A percentile compares a stretch with the other conserved stretches of the same genome.
phyloP scores from a whole-genome alignment of 2,329 filamentous ascomycete genomes.

The Cyanodermella asteris region DNA sequence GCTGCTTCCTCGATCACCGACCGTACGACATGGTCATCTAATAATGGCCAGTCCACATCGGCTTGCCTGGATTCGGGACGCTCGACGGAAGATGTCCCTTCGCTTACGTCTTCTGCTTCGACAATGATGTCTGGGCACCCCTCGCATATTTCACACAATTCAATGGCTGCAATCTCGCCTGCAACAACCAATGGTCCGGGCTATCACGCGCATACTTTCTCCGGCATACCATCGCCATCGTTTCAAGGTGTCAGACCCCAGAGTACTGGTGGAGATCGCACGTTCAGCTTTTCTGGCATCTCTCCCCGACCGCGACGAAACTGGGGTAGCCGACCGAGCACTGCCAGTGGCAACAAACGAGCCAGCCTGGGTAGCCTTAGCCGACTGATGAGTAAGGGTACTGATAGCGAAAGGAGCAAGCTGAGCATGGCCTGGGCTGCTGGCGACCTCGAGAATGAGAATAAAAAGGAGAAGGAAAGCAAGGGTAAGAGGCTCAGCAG shows the following conservation, averaged over 20 bases:
- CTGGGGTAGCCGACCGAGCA: slow-evolving; percentile 18
- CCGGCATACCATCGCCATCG: too few relatives aligned
- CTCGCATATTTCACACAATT: slow-evolving; percentile 20
- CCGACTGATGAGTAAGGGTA: slow-evolving; percentile 22
- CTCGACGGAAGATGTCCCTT: slow-evolving; percentile 27
- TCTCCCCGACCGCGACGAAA: too few relatives aligned
- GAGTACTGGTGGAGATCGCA: too few relatives aligned
- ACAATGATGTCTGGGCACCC: slow-evolving; percentile 19
- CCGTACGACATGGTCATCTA: slow-evolving; percentile 17
- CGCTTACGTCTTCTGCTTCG: slow-evolving; percentile 26
- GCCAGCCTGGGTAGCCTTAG: slow-evolving; percentile 27
- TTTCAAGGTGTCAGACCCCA: too few relatives aligned
- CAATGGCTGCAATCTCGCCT: too few relatives aligned
- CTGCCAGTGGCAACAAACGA: slow-evolving; percentile 21
- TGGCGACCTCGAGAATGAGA: slow-evolving; percentile 14
- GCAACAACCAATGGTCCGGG: too few relatives aligned
- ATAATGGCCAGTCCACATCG: slow-evolving; percentile 13
- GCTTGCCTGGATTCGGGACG: slow-evolving; percentile 18
- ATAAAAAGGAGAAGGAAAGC: slow-evolving; percentile 18
- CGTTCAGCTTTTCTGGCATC: too few relatives aligned
- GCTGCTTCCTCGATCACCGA: slow-evolving; percentile 20
- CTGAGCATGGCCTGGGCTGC: slow-evolving; percentile 23
- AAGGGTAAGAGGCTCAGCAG: slow-evolving; percentile 24
- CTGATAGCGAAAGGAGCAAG: slow-evolving; percentile 22
- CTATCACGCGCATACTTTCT: too few relatives aligned